These are phyloP conservation scores for Pseudogymnoascus sp. DNA, from an alignment of 2,329 filamentous ascomycete species.

Conservation along the genomic window DNA sequence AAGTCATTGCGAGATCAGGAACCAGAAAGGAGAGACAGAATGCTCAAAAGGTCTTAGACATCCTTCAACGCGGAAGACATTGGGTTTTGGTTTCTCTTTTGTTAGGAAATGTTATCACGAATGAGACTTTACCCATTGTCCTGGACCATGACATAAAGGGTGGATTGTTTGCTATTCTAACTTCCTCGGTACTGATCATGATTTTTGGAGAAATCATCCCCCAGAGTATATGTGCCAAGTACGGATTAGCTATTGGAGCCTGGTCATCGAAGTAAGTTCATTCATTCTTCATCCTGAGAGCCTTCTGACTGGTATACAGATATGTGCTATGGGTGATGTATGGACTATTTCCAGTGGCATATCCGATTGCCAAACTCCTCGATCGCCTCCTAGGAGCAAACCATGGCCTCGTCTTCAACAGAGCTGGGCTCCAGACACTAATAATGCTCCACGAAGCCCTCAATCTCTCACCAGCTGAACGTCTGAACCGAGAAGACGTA, in stretches of 20 bases:
- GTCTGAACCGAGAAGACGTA: constrained; percentile 89
- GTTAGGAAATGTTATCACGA: constrained; percentile 94
- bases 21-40: constrained; percentile 81
- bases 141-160: constrained; percentile 89
- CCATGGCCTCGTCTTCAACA: constrained; percentile 96
- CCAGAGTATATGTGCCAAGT: constrained; percentile 93
- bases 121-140: constrained; percentile 92
- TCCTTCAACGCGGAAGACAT: constrained; percentile 86
- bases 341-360: constrained; percentile 78
- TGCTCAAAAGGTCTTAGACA: constrained; percentile 68
- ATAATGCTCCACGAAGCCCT: constrained; percentile 74
- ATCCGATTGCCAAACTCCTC: constrained; percentile 91
- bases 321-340: constrained; percentile 88
- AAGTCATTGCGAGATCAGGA: constrained; percentile 81
- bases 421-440: constrained; percentile 90
- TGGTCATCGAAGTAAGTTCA: constrained; percentile 27
- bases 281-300: too few species aligned
- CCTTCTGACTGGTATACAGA: constrained; percentile 59
- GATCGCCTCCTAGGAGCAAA: constrained; percentile 90
- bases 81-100: constrained; percentile 95
- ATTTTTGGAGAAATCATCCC: constrained; percentile 97
- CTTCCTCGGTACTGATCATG: constrained; percentile 89
- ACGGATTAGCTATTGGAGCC: constrained; percentile 88
- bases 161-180: constrained; percentile 87
- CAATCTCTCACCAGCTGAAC: constrained; percentile 42